Evolutionary conservation across 768 basidiomycete genomes (phyloP).

Genomic region (Suillus fuscotomentosus): DNA sequence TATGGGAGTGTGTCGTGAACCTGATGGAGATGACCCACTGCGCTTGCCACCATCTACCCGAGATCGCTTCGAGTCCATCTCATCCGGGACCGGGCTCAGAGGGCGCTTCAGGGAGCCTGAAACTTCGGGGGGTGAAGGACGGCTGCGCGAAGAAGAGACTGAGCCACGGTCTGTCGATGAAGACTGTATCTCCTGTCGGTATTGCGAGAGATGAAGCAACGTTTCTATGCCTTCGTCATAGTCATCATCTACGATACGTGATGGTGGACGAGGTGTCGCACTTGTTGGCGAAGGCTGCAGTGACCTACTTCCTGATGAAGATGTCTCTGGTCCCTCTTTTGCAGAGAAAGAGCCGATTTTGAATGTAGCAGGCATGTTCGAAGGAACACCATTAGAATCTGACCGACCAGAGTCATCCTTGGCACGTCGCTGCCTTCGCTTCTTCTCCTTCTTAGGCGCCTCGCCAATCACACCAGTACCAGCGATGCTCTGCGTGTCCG

Average conservation of each 20-base stretch:
- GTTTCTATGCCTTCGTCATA: conserved; percentile 92
- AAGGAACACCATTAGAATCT: conserved; percentile 24
- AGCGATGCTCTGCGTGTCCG: conserved; percentile 31
- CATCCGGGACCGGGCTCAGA: conserved; percentile 65
- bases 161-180: conserved; percentile 52
- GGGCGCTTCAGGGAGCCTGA: conserved; percentile 59
- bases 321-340: conserved; percentile 56
- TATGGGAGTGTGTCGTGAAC: conserved; percentile 51
- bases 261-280: conserved; percentile 55
- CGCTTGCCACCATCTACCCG: conserved; percentile 55
- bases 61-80: conserved; percentile 60
- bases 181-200: conserved; percentile 31
- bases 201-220: conserved; percentile 65
- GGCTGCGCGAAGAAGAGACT: conserved; percentile 57
- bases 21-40: conserved; percentile 48
- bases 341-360: conserved; percentile 33
- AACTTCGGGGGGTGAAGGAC: conserved; percentile 56
- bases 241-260: conserved; percentile 82
- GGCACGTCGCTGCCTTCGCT: conserved; percentile 42
- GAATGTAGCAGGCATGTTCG: conserved; percentile 32
- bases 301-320: conserved; percentile 63
- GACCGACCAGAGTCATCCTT: conserved; percentile 42
- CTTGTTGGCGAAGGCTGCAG: conserved; percentile 73
- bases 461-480: conserved; percentile 33
- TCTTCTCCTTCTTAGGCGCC: conserved; percentile 55